These are phyloP conservation scores for Tricholoma hemisulphureum DNA, from an alignment of 768 basidiomycete genomes.

Conservation along the genomic window DNA sequence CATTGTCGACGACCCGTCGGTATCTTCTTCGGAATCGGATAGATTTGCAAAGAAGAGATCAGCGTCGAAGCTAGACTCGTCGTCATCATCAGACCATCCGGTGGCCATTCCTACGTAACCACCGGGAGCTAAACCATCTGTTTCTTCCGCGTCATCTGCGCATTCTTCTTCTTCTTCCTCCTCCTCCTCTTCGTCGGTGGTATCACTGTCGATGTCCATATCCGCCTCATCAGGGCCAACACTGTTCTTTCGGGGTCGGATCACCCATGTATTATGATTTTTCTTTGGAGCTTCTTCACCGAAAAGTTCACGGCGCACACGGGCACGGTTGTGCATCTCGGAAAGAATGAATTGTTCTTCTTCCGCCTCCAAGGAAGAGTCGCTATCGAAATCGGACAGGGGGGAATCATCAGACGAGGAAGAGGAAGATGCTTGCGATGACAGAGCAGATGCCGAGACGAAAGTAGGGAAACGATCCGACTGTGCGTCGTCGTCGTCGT, in stretches of 20 bases:
- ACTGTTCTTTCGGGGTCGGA: constrained; percentile 66
- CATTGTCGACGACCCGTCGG: constrained; percentile 24
- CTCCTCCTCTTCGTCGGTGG: constrained; percentile 60
- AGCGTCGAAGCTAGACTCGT: constrained; percentile 78
- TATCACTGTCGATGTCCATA: constrained; percentile 62
- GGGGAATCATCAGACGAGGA: constrained; percentile 43
- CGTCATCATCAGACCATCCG: constrained; percentile 73
- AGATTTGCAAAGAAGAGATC: constrained; percentile 83
- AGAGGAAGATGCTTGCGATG: constrained; percentile 45
- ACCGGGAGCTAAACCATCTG: constrained; percentile 34
- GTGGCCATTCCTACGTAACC: constrained; percentile 66
- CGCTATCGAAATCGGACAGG: constrained; percentile 48
- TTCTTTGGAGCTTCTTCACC: constrained; percentile 48
- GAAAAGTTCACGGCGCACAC: constrained; percentile 58
- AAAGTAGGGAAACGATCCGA: constrained; percentile 61
- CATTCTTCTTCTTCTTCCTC: constrained; percentile 46
- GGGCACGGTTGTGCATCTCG: constrained; percentile 48
- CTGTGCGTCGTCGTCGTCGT: constrained; percentile 32
- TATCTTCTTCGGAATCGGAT: constrained; percentile 53
- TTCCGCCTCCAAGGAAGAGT: constrained; percentile 58
- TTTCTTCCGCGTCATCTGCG: constrained; percentile 45
- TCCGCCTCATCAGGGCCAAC: constrained; percentile 63
- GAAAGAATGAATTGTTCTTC: constrained; percentile 60
- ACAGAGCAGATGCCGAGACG: constrained; percentile 59
- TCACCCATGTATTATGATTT: constrained; percentile 61